phyloP scores from a whole-genome alignment of 768 basidiomycete genomes.

The Baorangia bicolor region DNA sequence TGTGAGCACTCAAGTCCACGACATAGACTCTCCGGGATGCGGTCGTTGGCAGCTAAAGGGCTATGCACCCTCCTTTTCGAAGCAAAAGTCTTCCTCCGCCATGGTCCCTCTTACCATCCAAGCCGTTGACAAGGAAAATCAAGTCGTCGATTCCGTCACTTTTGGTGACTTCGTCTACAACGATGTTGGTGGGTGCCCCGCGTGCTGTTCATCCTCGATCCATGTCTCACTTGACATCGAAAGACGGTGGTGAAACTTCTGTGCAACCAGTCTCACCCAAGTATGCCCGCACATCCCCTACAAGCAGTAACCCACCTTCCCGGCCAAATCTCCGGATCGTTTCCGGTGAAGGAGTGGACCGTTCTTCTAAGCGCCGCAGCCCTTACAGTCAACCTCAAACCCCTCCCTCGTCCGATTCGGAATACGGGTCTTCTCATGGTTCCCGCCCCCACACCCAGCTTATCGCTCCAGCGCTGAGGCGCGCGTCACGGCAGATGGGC shows the following conservation, averaged over 20 bases:
- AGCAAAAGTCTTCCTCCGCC: conserved; percentile 36
- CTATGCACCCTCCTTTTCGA: conserved; percentile 53
- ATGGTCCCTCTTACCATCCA: conserved; percentile 61
- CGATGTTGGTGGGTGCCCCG: conserved; percentile 39
- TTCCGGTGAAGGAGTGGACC: conserved; percentile 20
- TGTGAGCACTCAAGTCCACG: conserved; percentile 63
- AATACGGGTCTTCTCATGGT: conserved; percentile 29
- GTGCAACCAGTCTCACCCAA: not conserved
- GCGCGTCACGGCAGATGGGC: conserved; percentile 22
- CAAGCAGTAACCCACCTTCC: conserved; percentile 8
- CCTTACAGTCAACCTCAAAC: conserved; percentile 39
- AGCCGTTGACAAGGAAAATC: conserved; percentile 53
- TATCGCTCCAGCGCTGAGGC: conserved; percentile 19
- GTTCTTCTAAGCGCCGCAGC: conserved; percentile 39
- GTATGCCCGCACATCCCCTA: not conserved
- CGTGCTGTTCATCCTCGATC: not conserved
- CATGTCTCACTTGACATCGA: not conserved
- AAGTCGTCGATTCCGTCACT: conserved; percentile 58
- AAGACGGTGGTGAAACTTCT: conserved; percentile 7
- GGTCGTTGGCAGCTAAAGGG: conserved; percentile 68
- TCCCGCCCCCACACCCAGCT: conserved; percentile 14
- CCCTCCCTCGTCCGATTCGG: conserved; percentile 43
- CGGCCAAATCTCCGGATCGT: conserved; percentile 30
- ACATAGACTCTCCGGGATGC: conserved; percentile 44
- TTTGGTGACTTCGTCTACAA: conserved; percentile 75